A percentile compares a stretch with the other conserved stretches of the same genome.
phyloP scores from a whole-genome alignment of 1,139 yeast species.

The Hanseniaspora gamundiae region DNA sequence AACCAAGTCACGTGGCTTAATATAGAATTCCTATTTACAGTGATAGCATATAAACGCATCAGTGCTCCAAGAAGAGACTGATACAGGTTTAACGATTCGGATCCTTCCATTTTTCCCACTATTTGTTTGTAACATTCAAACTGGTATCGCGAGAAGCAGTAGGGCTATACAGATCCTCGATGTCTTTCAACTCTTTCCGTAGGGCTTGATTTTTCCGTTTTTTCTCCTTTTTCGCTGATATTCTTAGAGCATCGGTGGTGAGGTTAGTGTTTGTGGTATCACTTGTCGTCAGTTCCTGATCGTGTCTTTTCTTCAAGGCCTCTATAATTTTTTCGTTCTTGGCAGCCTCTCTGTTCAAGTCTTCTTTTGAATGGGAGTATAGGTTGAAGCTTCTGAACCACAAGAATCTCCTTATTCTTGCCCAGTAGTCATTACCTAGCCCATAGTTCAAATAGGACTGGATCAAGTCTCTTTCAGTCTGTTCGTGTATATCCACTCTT shows the following conservation, averaged over 20 bases:
- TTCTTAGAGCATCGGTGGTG: neutral
- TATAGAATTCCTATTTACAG: too few relatives aligned
- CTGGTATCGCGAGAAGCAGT: neutral
- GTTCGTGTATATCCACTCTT: constrained; percentile 29
- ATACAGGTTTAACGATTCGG: too few relatives aligned
- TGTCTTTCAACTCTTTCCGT: neutral
- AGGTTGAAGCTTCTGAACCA: constrained; percentile 39
- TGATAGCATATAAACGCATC: too few relatives aligned
- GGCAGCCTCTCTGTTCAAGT: constrained; percentile 24
- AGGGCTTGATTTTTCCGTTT: neutral
- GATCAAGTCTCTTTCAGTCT: constrained; percentile 35
- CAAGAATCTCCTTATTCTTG: constrained; percentile 45
- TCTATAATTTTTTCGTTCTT: constrained; percentile 22
- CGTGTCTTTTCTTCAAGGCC: constrained; percentile 10
- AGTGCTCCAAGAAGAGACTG: too few relatives aligned
- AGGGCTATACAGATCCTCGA: neutral
- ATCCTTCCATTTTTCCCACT: too few relatives aligned
- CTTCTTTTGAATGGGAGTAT: constrained; percentile 14
- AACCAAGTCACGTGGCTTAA: too few relatives aligned
- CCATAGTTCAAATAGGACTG: constrained; percentile 42
- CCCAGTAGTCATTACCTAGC: constrained; percentile 37
- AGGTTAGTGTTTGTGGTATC: neutral
- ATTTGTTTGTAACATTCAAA: too few relatives aligned
- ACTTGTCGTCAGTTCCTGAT: too few relatives aligned
- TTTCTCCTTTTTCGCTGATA: neutral